These are phyloP conservation scores for Guadua angustifolia DNA, from an alignment of 176 grass and related monocot genomes.

Conservation along the genomic window DNA sequence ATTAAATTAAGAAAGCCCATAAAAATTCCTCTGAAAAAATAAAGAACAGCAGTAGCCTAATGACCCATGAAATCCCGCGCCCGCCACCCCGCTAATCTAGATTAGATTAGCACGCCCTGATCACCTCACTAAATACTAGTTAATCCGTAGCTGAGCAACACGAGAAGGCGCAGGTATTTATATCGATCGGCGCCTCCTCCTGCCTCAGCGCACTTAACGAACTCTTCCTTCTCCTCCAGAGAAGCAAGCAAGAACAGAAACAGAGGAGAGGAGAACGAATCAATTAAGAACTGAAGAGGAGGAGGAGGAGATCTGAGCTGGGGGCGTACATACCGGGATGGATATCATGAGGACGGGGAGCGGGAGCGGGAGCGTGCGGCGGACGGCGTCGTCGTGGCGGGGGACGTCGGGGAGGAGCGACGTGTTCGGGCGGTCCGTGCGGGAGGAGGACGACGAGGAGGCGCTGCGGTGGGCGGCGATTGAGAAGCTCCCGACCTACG, in stretches of 20 bases:
- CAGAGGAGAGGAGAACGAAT: too few relatives aligned
- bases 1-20: not conserved
- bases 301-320: not conserved
- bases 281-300: too few relatives aligned
- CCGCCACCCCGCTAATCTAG: not conserved
- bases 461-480: conserved; percentile 90
- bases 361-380: conserved; percentile 42
- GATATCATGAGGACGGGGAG: conserved; percentile 50
- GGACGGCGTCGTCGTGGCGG: conserved; percentile 66
- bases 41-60: not conserved
- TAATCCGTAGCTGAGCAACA: not conserved
- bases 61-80: not conserved
- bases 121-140: not conserved
- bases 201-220: not conserved
- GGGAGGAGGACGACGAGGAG: conserved; percentile 94
- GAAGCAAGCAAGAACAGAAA: not conserved
- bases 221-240: not conserved
- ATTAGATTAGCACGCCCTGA: not conserved
- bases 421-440: conserved; percentile 61
- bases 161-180: conserved; percentile 27
- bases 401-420: conserved; percentile 51
- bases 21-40: conserved; percentile 12
- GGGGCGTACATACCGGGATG: conserved; percentile 1
- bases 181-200: not conserved
- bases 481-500: conserved; percentile 93